These are phyloP conservation scores for Rhinocladiella mackenziei DNA, from an alignment of 2,329 filamentous ascomycete species.

Conservation along the genomic window DNA sequence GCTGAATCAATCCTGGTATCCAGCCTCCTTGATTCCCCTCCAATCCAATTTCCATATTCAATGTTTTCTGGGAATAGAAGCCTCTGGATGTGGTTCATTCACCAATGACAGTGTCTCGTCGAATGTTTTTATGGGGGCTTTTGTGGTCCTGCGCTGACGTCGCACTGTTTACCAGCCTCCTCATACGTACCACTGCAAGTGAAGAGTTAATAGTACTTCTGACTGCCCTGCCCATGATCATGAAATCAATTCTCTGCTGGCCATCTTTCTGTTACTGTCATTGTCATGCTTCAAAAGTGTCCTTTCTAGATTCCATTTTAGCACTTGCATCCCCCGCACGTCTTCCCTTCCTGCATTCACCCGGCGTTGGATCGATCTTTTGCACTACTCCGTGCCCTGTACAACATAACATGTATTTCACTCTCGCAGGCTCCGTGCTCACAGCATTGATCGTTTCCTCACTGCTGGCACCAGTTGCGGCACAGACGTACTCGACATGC, in stretches of 20 bases:
- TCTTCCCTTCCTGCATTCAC: conserved; percentile 21
- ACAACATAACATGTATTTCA: conserved; percentile 21
- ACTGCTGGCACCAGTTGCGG: conserved; percentile 29
- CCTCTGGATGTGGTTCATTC: not conserved
- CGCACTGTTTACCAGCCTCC: conserved; percentile 7
- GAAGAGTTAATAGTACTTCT: too few relatives aligned
- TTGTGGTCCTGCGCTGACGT: not conserved
- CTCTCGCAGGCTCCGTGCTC: conserved; percentile 12
- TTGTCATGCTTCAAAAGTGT: conserved; percentile 3
- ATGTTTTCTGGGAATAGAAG: conserved; percentile 13
- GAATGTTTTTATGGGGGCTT: not conserved
- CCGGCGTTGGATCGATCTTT: conserved; percentile 13
- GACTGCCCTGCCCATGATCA: too few relatives aligned
- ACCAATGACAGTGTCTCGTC: conserved; percentile 7
- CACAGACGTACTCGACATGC: conserved; percentile 45
- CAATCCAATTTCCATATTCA: conserved; percentile 12
- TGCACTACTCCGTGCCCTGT: conserved; percentile 3
- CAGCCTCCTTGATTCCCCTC: conserved; percentile 19
- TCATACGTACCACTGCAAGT: too few relatives aligned
- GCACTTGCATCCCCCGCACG: too few relatives aligned
- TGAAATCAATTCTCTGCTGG: too few relatives aligned
- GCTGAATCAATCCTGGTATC: conserved; percentile 1
- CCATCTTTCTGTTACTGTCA: not conserved
- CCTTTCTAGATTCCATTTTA: too few relatives aligned
- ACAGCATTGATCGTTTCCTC: conserved; percentile 16